Percentiles rank a stretch among this genome's conserved stretches.
Conservation (phyloP, 495 filamentous ascomycete genomes). For the Penicillium egyptiacum region DNA sequence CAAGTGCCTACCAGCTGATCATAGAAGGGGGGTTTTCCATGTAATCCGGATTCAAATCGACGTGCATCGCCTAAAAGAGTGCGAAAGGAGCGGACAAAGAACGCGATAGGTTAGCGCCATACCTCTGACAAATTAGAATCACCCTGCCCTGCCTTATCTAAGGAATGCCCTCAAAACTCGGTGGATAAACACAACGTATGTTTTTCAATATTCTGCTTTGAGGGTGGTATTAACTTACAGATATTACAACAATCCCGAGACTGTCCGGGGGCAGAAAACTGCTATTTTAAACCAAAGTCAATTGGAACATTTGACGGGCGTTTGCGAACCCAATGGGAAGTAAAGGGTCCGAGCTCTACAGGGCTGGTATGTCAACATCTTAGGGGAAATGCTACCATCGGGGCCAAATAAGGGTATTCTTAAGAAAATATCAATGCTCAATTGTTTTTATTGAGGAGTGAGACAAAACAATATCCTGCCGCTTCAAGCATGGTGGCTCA, state of each 20-base stretch:
- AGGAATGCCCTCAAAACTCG: neutral
- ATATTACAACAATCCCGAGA: neutral
- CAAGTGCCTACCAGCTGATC: neutral
- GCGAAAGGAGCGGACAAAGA: neutral
- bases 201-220: neutral
- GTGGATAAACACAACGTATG: neutral
- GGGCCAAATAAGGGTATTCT: neutral
- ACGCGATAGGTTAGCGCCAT: neutral
- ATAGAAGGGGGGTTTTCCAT: neutral
- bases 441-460: neutral
- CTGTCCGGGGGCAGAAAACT: neutral
- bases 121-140: neutral
- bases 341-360: neutral
- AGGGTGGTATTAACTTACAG: neutral
- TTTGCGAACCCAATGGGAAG: neutral
- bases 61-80: neutral
- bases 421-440: neutral
- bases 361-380: neutral
- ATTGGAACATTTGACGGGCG: neutral
- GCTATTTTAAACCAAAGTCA: neutral
- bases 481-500: neutral
- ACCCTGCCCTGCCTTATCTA: neutral
- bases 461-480: too few species aligned
- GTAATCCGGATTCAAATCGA: neutral
- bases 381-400: constrained; percentile 1